phyloP scores from a whole-genome alignment of 176 grass and related monocot species.

The Lolium rigidum region DNA sequence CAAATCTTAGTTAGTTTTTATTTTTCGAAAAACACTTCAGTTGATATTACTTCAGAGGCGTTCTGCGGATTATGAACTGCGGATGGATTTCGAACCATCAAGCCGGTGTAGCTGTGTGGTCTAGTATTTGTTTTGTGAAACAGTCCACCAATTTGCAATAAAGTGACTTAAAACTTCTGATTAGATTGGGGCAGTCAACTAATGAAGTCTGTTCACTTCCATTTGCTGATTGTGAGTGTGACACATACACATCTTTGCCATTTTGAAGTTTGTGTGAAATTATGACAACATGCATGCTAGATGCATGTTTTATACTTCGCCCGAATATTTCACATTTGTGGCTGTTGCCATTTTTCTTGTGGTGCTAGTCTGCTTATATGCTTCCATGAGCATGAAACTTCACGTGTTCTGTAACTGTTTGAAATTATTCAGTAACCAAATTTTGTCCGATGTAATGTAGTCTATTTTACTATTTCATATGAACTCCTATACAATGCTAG shows the following conservation, averaged over 20 bases:
- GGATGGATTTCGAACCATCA: too few species aligned
- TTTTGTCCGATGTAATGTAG: not conserved
- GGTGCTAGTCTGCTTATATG: too few species aligned
- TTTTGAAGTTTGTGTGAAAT: slow-evolving; percentile 3
- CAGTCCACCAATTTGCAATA: not conserved
- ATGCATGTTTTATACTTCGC: slow-evolving; percentile 9
- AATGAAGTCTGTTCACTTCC: not conserved
- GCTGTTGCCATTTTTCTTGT: too few species aligned
- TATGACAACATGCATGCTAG: not conserved
- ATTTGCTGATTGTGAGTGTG: slow-evolving; percentile 3
- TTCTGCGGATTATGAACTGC: too few species aligned
- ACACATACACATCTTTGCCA: not conserved
- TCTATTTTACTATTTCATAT: not conserved
- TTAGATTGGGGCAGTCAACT: slow-evolving; percentile 20
- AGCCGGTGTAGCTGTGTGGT: too few species aligned
- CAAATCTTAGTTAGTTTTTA: too few species aligned
- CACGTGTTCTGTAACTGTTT: too few species aligned
- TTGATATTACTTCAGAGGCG: too few species aligned
- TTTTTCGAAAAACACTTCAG: too few species aligned
- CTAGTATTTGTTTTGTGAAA: not conserved
- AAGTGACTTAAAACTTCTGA: not conserved
- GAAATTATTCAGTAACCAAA: too few species aligned
- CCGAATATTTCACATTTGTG: not conserved
- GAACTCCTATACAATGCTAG: slow-evolving; percentile 3
- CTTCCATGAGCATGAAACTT: too few species aligned